These are phyloP conservation scores for Hyaloscypha finlandica DNA, from an alignment of 495 filamentous ascomycete species.

Conservation along the genomic window DNA sequence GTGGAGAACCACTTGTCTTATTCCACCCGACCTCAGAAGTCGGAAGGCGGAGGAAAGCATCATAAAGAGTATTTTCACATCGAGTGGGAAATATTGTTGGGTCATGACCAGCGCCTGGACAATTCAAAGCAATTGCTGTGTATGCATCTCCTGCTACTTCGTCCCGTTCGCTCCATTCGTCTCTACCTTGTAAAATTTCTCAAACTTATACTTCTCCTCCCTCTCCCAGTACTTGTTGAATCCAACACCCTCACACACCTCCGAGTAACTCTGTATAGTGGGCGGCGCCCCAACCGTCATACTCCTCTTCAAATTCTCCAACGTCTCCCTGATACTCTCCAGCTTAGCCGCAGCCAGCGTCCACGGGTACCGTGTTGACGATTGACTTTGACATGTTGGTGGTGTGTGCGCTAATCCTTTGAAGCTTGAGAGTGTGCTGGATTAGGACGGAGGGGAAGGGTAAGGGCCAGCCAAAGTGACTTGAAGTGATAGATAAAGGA, in stretches of 20 bases:
- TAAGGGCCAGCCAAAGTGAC: no score
- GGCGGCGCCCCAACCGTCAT: constrained; percentile 28
- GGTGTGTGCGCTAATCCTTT: neutral
- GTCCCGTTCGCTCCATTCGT: constrained; percentile 3
- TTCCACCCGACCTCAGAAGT: no score
- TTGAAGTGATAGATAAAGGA: no score
- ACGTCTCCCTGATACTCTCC: constrained; percentile 41
- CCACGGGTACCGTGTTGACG: constrained; percentile 40
- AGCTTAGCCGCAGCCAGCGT: constrained; percentile 44
- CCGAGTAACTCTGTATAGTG: constrained; percentile 39
- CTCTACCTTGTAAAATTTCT: constrained; percentile 9
- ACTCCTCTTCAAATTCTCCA: constrained; percentile 40
- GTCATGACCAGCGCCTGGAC: neutral
- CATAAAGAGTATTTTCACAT: neutral
- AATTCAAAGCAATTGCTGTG: neutral
- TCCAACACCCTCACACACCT: constrained; percentile 45
- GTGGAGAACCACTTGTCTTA: no score
- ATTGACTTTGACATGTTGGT: constrained; percentile 3
- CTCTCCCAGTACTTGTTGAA: constrained; percentile 45
- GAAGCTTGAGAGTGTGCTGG: no score
- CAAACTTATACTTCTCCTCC: constrained; percentile 18
- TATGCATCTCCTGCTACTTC: neutral
- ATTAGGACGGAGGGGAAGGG: no score
- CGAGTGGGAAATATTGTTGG: neutral
- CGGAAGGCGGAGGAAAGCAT: no score